Evolutionary conservation across 495 filamentous ascomycete genomes (phyloP), one percentile per base, ranked within the genome.

Genomic region (Penicillium soppii): DNA sequence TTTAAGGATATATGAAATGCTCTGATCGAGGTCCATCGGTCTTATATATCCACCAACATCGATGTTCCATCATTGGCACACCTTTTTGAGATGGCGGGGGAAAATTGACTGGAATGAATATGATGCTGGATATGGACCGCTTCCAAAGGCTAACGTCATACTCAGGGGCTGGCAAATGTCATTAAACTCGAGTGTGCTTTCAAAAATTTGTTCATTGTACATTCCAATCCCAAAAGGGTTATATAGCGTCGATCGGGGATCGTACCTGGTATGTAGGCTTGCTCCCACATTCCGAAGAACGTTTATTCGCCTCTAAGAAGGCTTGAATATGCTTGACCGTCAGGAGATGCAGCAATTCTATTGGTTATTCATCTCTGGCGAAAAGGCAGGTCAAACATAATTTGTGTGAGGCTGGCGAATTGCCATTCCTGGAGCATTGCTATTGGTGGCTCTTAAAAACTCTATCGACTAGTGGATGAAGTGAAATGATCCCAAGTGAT

Each of bases 71-170:
- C 21, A 33, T 10, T 16, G 27, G 21, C n/a, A 37, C 38, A 38
- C 48, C 35, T 7, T 58, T 53, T 50, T 54, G 15, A 33, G 52
- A 63, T 58, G 62, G 62, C 62, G 37, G 59, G 62, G 35, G 51
- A 57, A 53, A 63, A 54, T 58, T n/a, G 56, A 33, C 39, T 45
- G 47, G 41, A 57, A 60, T 55, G 56, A 42, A 22, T 16, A 37
- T 56, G 33, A 47, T 42, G 38, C 37, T 41, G 33, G 30, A 45
- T 20, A 3, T 61, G 57, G 63, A 58, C 52, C 62, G 43, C 40
- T 9, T 9, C 46, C 5, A 16, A 25, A 22, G 22, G 39, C 21
- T 36, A 51, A 50, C 59, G 52, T 63, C 59, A 63, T 63, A 57
- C 43, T 52, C 13, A 46, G 59, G 57, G 59, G 57, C 57, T 49